A percentile compares a stretch with the other conserved stretches of the same genome.
phyloP scores from a whole-genome alignment of 2,329 filamentous ascomycete species.

The Chrysoporthe cubensis region DNA sequence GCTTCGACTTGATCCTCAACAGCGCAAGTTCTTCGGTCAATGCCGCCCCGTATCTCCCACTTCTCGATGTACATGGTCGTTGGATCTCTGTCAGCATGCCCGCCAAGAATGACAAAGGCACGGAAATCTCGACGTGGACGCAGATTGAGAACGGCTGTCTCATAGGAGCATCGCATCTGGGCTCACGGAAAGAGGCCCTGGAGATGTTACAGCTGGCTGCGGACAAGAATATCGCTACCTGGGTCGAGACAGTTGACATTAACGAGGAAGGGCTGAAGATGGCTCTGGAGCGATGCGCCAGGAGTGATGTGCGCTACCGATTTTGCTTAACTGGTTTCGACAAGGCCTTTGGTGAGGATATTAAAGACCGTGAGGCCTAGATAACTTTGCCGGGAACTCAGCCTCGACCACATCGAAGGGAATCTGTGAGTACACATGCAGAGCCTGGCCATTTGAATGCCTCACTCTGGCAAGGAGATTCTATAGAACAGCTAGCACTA shows the following conservation, averaged over 20 bases:
- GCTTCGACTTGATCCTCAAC: constrained; percentile 78
- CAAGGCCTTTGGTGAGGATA: constrained; percentile 61
- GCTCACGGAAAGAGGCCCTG: constrained; percentile 70
- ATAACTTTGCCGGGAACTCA: neutral
- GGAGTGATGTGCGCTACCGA: constrained; percentile 74
- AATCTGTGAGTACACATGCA: neutral
- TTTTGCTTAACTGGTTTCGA: constrained; percentile 75
- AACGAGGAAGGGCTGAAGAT: constrained; percentile 70
- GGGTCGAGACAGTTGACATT: constrained; percentile 76
- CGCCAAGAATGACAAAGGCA: constrained; percentile 66
- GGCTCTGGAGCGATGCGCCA: constrained; percentile 70
- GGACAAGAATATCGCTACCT: constrained; percentile 70
- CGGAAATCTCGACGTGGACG: constrained; percentile 72
- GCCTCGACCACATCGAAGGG: neutral
- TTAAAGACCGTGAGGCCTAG: constrained; percentile 21
- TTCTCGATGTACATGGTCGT: constrained; percentile 79
- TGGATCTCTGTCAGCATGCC: constrained; percentile 83
- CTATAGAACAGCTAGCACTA: neutral
- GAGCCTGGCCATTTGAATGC: no score
- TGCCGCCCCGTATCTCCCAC: constrained; percentile 71
- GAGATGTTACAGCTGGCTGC: constrained; percentile 74
- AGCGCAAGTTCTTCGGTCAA: constrained; percentile 73
- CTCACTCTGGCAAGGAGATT: neutral
- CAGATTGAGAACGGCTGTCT: constrained; percentile 76
- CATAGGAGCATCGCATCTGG: constrained; percentile 73